Percentiles rank a stretch among this genome's conserved stretches.
phyloP scores from a whole-genome alignment of 768 basidiomycete species.

The Rhizopogon salebrosus region DNA sequence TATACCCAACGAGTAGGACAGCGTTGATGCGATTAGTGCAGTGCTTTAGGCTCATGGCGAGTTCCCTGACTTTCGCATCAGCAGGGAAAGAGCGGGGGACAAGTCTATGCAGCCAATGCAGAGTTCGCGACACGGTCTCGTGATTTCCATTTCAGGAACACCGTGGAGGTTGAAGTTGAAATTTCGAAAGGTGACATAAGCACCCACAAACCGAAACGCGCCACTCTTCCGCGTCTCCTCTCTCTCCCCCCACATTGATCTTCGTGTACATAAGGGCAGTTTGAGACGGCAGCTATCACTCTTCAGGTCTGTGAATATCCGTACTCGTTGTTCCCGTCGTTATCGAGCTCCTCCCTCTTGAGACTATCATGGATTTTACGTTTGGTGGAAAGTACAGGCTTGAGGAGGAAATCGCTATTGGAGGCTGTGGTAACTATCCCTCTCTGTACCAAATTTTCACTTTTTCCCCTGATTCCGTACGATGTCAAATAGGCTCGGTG shows the following conservation, averaged over 20 bases:
- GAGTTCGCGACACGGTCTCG: slow-evolving; percentile 27
- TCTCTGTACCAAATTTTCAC: not conserved
- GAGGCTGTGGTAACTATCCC: slow-evolving; percentile 57
- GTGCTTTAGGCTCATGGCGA: too few relatives aligned
- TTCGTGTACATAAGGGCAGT: not conserved
- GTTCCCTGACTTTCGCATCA: too few relatives aligned
- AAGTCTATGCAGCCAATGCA: too few relatives aligned
- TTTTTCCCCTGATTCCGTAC: slow-evolving; percentile 8
- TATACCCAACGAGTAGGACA: too few relatives aligned
- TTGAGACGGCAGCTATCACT: not conserved
- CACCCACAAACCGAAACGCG: slow-evolving; percentile 8
- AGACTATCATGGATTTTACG: slow-evolving; percentile 29
- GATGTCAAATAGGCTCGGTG: slow-evolving; percentile 53
- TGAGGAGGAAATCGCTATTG: slow-evolving; percentile 76
- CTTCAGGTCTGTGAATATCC: not conserved
- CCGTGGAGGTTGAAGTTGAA: not conserved
- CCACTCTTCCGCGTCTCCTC: not conserved
- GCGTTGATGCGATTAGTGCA: too few relatives aligned
- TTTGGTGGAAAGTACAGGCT: slow-evolving; percentile 77
- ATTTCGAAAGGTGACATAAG: slow-evolving; percentile 23
- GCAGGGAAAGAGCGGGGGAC: not conserved
- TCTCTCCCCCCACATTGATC: slow-evolving; percentile 1
- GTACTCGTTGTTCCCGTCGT: not conserved
- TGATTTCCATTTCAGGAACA: slow-evolving; percentile 8
- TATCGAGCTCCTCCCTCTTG: not conserved